phyloP scores from a whole-genome alignment of 768 basidiomycete genomes.

The Hortiboletus flavorubellus region DNA sequence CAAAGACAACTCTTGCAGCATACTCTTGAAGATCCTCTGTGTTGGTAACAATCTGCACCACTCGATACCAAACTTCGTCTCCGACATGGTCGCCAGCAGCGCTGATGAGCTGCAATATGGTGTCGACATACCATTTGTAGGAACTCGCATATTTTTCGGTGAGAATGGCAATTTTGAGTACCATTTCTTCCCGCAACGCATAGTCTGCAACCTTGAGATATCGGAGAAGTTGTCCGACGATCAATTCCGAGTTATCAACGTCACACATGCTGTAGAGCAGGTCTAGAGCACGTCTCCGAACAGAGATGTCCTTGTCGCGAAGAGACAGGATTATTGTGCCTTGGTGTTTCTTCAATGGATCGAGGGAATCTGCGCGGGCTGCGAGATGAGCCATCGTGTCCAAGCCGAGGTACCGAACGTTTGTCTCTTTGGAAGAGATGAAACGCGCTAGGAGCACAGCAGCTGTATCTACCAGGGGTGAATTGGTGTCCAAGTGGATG shows the following conservation, averaged over 20 bases:
- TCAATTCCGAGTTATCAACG: conserved; percentile 90
- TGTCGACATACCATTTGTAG: conserved; percentile 99
- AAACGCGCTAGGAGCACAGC: conserved; percentile 91
- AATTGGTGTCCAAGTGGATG: conserved; percentile 92
- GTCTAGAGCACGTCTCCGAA: conserved; percentile 90
- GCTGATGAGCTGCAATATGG: conserved; percentile 91
- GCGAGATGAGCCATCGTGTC: conserved; percentile 99
- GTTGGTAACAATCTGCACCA: conserved; percentile 97
- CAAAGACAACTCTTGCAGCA: conserved; percentile 88
- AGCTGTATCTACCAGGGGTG: conserved; percentile 82
- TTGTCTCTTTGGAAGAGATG: conserved; percentile 97
- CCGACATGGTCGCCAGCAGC: conserved; percentile 98
- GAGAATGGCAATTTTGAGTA: conserved; percentile 95
- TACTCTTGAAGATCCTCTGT: conserved; percentile 97
- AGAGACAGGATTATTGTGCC: conserved; percentile 92
- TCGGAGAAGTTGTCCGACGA: conserved; percentile 91
- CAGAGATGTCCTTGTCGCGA: conserved; percentile 96
- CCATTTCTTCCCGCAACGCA: conserved; percentile 96
- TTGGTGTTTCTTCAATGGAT: conserved; percentile 93
- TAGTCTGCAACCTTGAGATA: conserved; percentile 98
- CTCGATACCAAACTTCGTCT: conserved; percentile 99
- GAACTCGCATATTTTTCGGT: conserved; percentile 99
- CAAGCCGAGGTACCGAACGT: conserved; percentile 94
- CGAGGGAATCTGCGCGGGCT: conserved; percentile 86
- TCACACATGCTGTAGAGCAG: conserved; percentile 99